Evolutionary conservation across 305 asterid species (phyloP), one percentile per base, ranked within the genome.

Genomic region (Rubia tinctorum): DNA sequence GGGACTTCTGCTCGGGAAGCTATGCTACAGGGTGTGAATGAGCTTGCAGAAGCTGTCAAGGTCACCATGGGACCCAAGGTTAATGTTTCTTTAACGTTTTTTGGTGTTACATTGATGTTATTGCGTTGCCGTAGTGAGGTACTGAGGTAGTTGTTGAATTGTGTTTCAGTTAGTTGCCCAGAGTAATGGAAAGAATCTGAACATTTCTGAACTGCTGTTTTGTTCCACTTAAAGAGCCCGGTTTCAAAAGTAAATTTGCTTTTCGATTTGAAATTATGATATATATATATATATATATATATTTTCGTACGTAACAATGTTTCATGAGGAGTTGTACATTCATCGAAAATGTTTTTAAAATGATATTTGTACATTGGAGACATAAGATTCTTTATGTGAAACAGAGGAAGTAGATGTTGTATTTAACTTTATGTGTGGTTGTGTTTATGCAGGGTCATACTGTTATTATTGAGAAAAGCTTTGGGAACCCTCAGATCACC

Each of bases 51-150:
- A 71, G 98, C 98, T 69, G 98, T 93, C n/a, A 93, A 93, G 84
- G 97, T 89, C 75, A 93, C 98, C 20, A 93, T 93, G 98, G 98
- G 97, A 60, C 98, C 98, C 23, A 91, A 90, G 97, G 98, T 93
- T 80, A 51, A 61, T n/a, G 58, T 18, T 27, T 63, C 25, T 25
- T 42, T 17, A 15, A 5, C 47, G 18, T 49, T 42, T 2, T 40
- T 18, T 13, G 6, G 18, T 18, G 2, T 37, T 40, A 12, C 25
- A 6, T 63, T 15, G 23, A 34, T 37, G 44, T 64, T 22, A 20
- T 37, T 43, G 42, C 42, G 25, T 20, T 47, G 30, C 22, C 4
- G 22, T 6, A 11, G 42, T 8, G 53, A 68, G 22, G 13, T 6
- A 11, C 22, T 14, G 53, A 68, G 22, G n/a, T 12, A 68, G 68